Evolutionary conservation across 306 rosid genomes (phyloP), one percentile per base, ranked within the genome.

Genomic region (Sphenostylis stenocarpa): DNA sequence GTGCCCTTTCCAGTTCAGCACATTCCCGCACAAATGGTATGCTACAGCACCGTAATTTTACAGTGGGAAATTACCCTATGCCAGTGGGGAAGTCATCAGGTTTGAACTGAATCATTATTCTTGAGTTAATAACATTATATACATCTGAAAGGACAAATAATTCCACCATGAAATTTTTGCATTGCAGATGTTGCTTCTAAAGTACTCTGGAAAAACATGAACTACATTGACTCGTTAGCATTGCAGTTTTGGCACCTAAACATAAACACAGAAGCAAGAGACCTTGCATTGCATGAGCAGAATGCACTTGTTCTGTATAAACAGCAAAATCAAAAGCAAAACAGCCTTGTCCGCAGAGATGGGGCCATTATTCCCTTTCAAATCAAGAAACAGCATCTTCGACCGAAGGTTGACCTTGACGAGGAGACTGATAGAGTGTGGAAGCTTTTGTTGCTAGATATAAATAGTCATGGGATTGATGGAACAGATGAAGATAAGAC

Each of bases 331-430:
- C 72, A 62, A 60, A 47, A 69, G 47, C 81, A 80, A 34, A 86
- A 70, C 20, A 80, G 85, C 43, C 81, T 89, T 33, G 75, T 84
- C 67, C 66, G 76, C 28, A 79, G 85, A 73, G 90, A 83, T 64
- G 97, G 89, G 34, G 48, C 83, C 41, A 67, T 89, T 17, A 77
- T 94, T 72, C 87, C 93, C 67, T 89, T 82, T 76, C 79, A 71
- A 21, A 49, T 81, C 44, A 96, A 84, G 84, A 96, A 91, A 84
- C 88, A 86, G 26, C 84, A 77, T 4, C 89, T 93, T 7, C 90
- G 99, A 14, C 91, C 99, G 44, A 96, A 87, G 86, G 99, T 96
- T 77, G 89, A 91, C 81, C 93, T 96, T 71, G 99, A 96, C 73
- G 91, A 86, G 28, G 99, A 96, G 85, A 96, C 99, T 67, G 85